Conservation (phyloP, 2,329 filamentous ascomycete genomes). For the Aspergillus fumigatiaffinis region DNA sequence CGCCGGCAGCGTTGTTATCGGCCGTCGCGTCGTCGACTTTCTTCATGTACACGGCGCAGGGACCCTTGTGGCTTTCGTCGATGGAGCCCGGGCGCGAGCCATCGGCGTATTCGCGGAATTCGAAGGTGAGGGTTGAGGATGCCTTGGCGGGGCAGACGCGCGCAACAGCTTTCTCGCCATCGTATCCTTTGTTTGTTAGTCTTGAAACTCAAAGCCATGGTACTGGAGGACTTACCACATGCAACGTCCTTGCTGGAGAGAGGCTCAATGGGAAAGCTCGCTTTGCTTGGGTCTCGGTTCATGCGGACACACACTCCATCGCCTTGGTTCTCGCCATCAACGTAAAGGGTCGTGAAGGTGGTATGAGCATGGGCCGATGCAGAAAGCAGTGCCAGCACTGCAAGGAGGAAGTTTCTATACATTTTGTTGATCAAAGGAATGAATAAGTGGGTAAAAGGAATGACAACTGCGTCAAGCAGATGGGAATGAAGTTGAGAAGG, state of each 20-base stretch:
- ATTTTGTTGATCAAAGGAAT: background rate
- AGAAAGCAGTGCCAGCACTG: background rate
- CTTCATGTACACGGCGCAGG: conserved; percentile 72
- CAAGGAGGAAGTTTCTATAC: background rate
- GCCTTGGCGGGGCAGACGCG: conserved; percentile 47
- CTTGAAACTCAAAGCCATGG: background rate
- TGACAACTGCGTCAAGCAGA: background rate
- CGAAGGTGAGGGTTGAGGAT: conserved; percentile 59
- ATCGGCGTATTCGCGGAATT: conserved; percentile 61
- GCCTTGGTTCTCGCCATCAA: conserved; percentile 62
- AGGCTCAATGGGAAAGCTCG: conserved; percentile 56
- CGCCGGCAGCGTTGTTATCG: conserved; percentile 52
- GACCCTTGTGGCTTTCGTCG: conserved; percentile 61
- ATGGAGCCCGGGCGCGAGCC: conserved; percentile 53
- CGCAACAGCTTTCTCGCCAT: conserved; percentile 47
- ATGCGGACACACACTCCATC: conserved; percentile 70
- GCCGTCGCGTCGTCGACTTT: conserved; percentile 55
- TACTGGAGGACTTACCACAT: conserved; percentile 55
- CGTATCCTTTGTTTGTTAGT: conserved; percentile 34
- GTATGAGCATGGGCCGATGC: conserved; percentile 49
- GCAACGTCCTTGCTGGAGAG: conserved; percentile 62
- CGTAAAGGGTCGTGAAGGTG: conserved; percentile 59
- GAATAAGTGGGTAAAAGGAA: background rate
- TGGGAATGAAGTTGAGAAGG: background rate
- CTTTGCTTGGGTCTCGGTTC: conserved; percentile 50